Evolutionary conservation across 192 early-diverging fungal species (phyloP).

Genomic region (Jimgerdemannia flammicorona): DNA sequence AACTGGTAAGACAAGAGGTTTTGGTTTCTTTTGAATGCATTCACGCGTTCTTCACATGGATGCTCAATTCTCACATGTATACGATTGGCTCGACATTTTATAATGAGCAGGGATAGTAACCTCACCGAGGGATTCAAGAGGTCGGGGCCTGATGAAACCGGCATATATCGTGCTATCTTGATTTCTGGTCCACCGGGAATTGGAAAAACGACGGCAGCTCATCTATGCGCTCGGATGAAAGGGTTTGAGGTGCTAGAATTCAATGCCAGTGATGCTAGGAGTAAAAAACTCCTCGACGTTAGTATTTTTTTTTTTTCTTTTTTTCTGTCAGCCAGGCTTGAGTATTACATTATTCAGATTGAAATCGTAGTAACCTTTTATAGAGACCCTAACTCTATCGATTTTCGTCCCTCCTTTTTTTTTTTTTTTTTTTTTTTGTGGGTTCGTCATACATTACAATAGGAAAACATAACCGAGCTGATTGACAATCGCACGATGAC

Average conservation of each 20-base stretch:
- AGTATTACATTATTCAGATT: too few species aligned
- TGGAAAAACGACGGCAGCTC: slow-evolving; percentile 96
- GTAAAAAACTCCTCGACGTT: slow-evolving; percentile 81
- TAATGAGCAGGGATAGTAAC: slow-evolving; percentile 45
- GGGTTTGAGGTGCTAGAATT: slow-evolving; percentile 90
- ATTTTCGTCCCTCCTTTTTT: too few species aligned
- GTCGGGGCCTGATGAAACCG: slow-evolving; percentile 37
- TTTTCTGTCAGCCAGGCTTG: too few species aligned
- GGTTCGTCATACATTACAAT: too few species aligned
- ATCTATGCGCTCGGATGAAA: slow-evolving; percentile 74
- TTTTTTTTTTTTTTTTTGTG: too few species aligned
- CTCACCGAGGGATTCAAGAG: slow-evolving; percentile 34
- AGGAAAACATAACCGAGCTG: slow-evolving; percentile 40
- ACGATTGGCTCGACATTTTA: too few species aligned
- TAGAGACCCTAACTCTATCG: too few species aligned
- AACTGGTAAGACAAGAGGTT: slow-evolving; percentile 55
- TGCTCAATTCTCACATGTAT: too few species aligned
- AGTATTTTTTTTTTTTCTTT: too few species aligned
- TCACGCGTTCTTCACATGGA: too few species aligned
- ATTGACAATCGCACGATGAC: slow-evolving; percentile 58
- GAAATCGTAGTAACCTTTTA: too few species aligned
- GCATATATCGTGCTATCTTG: slow-evolving; percentile 61
- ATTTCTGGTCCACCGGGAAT: slow-evolving; percentile 97
- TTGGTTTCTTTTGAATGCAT: background rate
- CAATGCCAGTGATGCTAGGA: slow-evolving; percentile 95